These are phyloP conservation scores for Boletus reticulatus DNA, from an alignment of 768 basidiomycete genomes.

Conservation along the genomic window DNA sequence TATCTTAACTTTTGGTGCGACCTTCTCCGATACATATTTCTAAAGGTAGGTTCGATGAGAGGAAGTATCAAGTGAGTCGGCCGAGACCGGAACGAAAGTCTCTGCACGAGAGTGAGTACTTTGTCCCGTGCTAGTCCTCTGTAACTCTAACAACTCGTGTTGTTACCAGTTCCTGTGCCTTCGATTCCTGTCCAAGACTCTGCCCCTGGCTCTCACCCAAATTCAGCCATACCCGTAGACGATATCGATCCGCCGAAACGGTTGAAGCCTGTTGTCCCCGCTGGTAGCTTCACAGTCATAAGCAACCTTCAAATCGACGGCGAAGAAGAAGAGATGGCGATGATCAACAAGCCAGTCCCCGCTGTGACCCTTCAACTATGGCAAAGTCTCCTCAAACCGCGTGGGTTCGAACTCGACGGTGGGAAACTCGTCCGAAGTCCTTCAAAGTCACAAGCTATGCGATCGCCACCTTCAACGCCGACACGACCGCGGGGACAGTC, in stretches of 20 bases:
- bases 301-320: conserved; percentile 19
- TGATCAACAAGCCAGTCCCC: conserved; percentile 55
- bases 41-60: conserved; percentile 63
- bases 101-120: conserved; percentile 19
- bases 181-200: conserved; percentile 15
- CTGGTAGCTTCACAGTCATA: conserved; percentile 20
- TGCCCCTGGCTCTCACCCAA: conserved; percentile 11
- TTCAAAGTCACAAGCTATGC: conserved; percentile 39
- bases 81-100: conserved; percentile 60
- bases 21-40: background rate
- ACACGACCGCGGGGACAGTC: conserved; percentile 12
- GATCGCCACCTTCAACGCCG: conserved; percentile 17
- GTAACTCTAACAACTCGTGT: background rate
- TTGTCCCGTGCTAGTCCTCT: background rate
- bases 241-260: conserved; percentile 19
- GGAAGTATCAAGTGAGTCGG: conserved; percentile 52
- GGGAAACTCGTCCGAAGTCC: conserved; percentile 64
- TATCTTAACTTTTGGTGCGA: background rate
- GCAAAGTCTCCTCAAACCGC: conserved; percentile 62
- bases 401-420: conserved; percentile 61
- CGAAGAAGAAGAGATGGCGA: conserved; percentile 57
- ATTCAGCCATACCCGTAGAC: conserved; percentile 11
- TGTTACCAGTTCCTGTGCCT: conserved; percentile 9
- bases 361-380: conserved; percentile 66
- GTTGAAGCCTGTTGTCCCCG: conserved; percentile 10